These are phyloP conservation scores for Emergomyces africanus DNA, from an alignment of 2,329 filamentous ascomycete species.

Conservation along the genomic window DNA sequence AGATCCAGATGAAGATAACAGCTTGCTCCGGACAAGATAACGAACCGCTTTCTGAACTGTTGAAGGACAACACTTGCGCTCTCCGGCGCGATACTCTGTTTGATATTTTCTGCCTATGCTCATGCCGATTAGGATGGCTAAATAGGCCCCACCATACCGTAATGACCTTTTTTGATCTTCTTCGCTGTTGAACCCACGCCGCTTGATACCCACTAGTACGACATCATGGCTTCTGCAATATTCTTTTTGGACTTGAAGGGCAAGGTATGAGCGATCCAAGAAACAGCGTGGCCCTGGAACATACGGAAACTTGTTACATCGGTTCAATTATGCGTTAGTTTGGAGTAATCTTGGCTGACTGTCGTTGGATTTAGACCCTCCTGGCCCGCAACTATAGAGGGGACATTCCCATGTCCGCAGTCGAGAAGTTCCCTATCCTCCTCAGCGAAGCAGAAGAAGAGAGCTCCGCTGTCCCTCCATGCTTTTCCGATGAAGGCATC, in stretches of 20 bases:
- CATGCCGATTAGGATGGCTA: background rate
- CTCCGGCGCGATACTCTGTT: background rate
- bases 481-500: conserved; percentile 97
- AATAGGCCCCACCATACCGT: background rate
- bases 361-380: conserved; percentile 56
- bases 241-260: conserved; percentile 99
- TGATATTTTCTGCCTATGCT: background rate
- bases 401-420: conserved; percentile 97
- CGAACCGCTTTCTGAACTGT: background rate
- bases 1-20: background rate
- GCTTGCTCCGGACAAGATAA: background rate
- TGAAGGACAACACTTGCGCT: background rate
- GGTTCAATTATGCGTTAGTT: background rate
- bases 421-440: conserved; percentile 93
- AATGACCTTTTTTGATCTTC: background rate
- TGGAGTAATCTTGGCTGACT: conserved; percentile 7
- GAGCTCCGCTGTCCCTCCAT: conserved; percentile 90
- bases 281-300: background rate
- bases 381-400: conserved; percentile 96
- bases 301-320: background rate
- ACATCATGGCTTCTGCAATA: conserved; percentile 82
- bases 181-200: conserved; percentile 3
- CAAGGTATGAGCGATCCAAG: conserved; percentile 54
- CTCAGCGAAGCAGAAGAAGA: conserved; percentile 98
- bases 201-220: conserved; percentile 4